Evolutionary conservation across 306 rosid genomes (phyloP).

Genomic region (Morella rubra): DNA sequence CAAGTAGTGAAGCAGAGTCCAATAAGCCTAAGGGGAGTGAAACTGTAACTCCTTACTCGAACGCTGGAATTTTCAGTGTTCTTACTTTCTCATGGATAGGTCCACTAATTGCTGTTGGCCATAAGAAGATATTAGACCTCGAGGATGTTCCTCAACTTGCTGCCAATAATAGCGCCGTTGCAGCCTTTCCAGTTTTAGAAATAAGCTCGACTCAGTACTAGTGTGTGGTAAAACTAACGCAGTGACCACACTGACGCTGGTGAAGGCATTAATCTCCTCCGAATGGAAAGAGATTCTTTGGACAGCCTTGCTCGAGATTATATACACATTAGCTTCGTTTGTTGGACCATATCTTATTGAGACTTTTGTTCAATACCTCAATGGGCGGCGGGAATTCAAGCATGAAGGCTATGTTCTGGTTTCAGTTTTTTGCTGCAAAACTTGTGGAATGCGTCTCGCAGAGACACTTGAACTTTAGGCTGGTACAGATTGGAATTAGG

Average conservation of each 20-base stretch:
- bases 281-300: no score
- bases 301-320: no score
- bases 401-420: constrained; percentile 47
- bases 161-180: constrained; percentile 32
- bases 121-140: constrained; percentile 48
- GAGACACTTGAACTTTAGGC: constrained; percentile 44
- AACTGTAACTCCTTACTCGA: constrained; percentile 41
- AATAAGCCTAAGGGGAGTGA: constrained; percentile 30
- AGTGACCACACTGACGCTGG: constrained; percentile 42
- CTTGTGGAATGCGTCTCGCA: constrained; percentile 39
- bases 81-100: constrained; percentile 55
- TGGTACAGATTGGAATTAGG: constrained; percentile 44
- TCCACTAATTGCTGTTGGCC: constrained; percentile 39
- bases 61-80: constrained; percentile 44
- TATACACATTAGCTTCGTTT: no score
- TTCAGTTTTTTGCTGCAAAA: constrained; percentile 41
- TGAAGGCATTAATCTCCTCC: no score
- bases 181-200: constrained; percentile 34
- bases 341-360: no score
- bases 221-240: constrained; percentile 27
- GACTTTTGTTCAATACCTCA: constrained; percentile 51
- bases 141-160: constrained; percentile 60
- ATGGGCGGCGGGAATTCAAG: constrained; percentile 31
- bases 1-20: constrained; percentile 20
- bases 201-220: constrained; percentile 35